A percentile compares a stretch with the other conserved stretches of the same genome.
Conservation (phyloP, 768 basidiomycete species). For the Phanerodontia chrysosporium region DNA sequence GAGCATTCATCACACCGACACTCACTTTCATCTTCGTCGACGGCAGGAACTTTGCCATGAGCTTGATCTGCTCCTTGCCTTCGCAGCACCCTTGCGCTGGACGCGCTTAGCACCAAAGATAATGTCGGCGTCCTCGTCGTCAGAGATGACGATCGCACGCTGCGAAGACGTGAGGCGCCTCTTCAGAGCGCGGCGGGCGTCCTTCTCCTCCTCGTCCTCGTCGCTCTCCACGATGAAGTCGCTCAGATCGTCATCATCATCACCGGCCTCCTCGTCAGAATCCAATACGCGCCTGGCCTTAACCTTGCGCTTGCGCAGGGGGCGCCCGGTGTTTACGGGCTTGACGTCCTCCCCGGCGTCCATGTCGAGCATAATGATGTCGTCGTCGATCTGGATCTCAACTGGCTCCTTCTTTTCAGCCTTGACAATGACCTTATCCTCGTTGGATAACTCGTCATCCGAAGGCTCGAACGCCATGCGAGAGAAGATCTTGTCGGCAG, state of each 20-base stretch:
- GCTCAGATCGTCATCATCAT: slow-evolving; percentile 39
- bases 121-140: slow-evolving; percentile 20
- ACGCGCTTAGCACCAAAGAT: slow-evolving; percentile 19
- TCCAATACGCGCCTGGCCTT: slow-evolving; percentile 26
- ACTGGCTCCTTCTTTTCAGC: slow-evolving; percentile 20
- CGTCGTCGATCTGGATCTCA: slow-evolving; percentile 27
- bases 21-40: slow-evolving; percentile 74
- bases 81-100: slow-evolving; percentile 7
- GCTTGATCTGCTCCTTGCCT: slow-evolving; percentile 33
- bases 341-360: background rate
- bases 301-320: slow-evolving; percentile 26
- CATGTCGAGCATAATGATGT: slow-evolving; percentile 15
- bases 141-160: slow-evolving; percentile 34
- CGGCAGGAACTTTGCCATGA: slow-evolving; percentile 55
- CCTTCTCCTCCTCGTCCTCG: slow-evolving; percentile 54
- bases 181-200: slow-evolving; percentile 35
- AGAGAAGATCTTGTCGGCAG: slow-evolving; percentile 43
- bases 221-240: slow-evolving; percentile 52
- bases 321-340: slow-evolving; percentile 5
- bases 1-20: background rate
- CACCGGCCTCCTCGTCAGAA: slow-evolving; percentile 29
- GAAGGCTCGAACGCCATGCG: slow-evolving; percentile 60
- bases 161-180: slow-evolving; percentile 29
- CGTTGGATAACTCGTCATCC: slow-evolving; percentile 36
- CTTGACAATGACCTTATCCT: slow-evolving; percentile 21